Conservation (phyloP, 768 basidiomycete species). For the Pisolithus marmoratus region DNA sequence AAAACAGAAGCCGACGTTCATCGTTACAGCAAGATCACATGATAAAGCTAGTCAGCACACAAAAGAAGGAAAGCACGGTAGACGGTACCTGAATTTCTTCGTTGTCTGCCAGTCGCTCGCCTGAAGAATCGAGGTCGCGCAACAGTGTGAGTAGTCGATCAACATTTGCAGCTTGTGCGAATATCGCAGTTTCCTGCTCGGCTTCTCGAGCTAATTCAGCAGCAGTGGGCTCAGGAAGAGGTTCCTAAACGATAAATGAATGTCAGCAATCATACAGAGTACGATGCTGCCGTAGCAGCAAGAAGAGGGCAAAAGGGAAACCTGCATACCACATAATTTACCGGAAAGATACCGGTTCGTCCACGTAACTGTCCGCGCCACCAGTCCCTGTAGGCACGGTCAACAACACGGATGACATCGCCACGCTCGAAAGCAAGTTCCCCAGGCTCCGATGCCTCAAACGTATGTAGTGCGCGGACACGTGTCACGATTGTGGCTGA, state of each 20-base stretch:
- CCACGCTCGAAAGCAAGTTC: conserved; percentile 91
- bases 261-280: background rate
- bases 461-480: conserved; percentile 84
- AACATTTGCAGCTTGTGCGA: conserved; percentile 79
- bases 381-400: conserved; percentile 94
- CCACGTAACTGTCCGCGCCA: conserved; percentile 92
- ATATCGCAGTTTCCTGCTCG: conserved; percentile 83
- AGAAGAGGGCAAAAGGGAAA: background rate
- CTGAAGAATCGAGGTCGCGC: conserved; percentile 62
- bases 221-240: conserved; percentile 77
- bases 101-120: conserved; percentile 83
- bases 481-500: conserved; percentile 56
- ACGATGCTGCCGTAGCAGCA: background rate
- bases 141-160: conserved; percentile 76
- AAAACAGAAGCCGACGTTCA: too few species aligned
- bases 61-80: background rate
- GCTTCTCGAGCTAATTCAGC: conserved; percentile 75
- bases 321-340: conserved; percentile 83
- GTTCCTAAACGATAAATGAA: conserved; percentile 46
- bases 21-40: too few species aligned
- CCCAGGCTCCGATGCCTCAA: conserved; percentile 81
- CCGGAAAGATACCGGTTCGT: conserved; percentile 91
- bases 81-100: conserved; percentile 75
- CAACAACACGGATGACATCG: conserved; percentile 91
- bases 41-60: too few species aligned